phyloP scores from a whole-genome alignment of 148 eudicot species.

The Vaccinium vitisidaea region DNA sequence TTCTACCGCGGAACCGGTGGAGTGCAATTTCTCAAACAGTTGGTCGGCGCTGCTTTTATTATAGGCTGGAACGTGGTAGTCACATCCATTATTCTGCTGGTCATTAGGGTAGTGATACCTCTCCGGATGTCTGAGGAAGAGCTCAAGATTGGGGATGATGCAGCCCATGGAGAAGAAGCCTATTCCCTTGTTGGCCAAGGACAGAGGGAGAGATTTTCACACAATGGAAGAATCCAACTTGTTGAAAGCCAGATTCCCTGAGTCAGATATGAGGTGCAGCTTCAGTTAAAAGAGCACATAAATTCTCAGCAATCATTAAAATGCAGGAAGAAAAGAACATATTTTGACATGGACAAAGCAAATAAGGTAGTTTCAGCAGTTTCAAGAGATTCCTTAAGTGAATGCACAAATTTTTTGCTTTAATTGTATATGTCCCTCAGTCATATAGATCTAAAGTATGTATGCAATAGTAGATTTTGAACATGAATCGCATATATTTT shows the following conservation, averaged over 20 bases:
- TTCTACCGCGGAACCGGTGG: constrained; percentile 17
- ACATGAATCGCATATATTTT: not conserved
- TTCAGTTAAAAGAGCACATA: not conserved
- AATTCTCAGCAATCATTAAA: not conserved
- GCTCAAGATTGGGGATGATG: constrained; percentile 27
- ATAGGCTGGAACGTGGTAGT: constrained; percentile 27
- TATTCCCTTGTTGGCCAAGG: constrained; percentile 28
- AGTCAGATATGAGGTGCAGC: not conserved
- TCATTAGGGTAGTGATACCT: constrained; percentile 17
- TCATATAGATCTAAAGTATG: not conserved
- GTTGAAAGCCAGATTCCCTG: not conserved
- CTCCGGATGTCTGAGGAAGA: constrained; percentile 29
- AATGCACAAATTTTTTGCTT: not conserved
- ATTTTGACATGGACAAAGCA: not conserved
- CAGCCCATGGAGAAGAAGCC: constrained; percentile 32
- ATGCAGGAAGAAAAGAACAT: not conserved
- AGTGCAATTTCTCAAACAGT: constrained; percentile 24
- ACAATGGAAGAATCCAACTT: constrained; percentile 11
- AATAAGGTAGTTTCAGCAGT: not conserved
- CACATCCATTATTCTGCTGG: constrained; percentile 24
- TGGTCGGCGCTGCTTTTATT: constrained; percentile 22
- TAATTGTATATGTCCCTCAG: not conserved
- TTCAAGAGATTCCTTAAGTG: not conserved
- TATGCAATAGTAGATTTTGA: not conserved
- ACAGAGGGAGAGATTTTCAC: constrained; percentile 10